Base-by-base conservation (phyloP, 2,329 filamentous ascomycete genomes). In the Fusarium miscanthi region DNA sequence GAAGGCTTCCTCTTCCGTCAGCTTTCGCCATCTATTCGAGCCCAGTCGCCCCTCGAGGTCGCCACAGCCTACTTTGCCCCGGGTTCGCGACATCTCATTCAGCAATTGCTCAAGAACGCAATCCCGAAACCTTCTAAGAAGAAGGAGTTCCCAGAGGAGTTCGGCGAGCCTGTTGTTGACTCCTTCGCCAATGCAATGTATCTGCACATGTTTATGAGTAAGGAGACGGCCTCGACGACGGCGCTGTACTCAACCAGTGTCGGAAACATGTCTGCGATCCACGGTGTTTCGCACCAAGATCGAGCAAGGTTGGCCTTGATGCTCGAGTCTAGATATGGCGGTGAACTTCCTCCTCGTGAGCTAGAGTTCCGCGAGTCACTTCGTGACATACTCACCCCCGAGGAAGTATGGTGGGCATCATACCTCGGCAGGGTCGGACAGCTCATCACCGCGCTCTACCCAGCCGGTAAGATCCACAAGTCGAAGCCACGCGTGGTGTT, bases 211-310 rank as follows among this genome's bases (percentile, higher is more conserved):
- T 81, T 82, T 19, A 81, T 88, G 68, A 82, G 84, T 1, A 88
- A 87, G 66, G 87, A 89, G 71, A 84, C 84, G 3, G 83, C 87
- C 25, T 87, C 90, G 4, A 86, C 88, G 9, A 85, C 88, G 2
- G 91, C 90, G 0, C 81, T 93, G 9, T 87, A 91, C 70, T 87
- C 85, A 59, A 92, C 90, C 0, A 92, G 89, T 8, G 89, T 89
- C 0, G 91, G 91, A 0, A 79, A 89, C 17, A 83, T 93, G 53
- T 88, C 90, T 3, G 84, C 86, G 0, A 85, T 88, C 1, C 90
- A 92, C 66, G 90, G 90, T 3, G 81, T 92, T 4, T 87, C 87
- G 3, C 91, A 93, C 68, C 79, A 85, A 41, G 86, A 91, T 63
- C 87, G 91, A 16, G 89, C 88, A 0, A 77, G 89, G 8, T 82